These are phyloP conservation scores for Colletotrichum lini DNA, from an alignment of 2,329 filamentous ascomycete genomes.

Conservation along the genomic window DNA sequence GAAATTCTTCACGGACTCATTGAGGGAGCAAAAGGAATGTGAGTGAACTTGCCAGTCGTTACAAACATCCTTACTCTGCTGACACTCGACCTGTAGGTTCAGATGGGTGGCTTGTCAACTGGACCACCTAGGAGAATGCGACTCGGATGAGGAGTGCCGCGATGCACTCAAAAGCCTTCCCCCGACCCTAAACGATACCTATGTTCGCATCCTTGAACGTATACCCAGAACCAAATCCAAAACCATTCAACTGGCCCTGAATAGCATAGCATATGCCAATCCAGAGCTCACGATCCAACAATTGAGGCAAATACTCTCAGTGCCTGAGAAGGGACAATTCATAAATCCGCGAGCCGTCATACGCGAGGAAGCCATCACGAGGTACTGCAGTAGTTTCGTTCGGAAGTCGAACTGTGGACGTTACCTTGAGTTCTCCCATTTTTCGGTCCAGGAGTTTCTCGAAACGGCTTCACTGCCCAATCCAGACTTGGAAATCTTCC, in stretches of 20 bases:
- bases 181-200: neutral
- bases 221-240: rapidly evolving
- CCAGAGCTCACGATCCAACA: rapidly evolving
- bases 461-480: neutral
- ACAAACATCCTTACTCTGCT: neutral
- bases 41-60: neutral
- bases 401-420: neutral
- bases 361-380: neutral
- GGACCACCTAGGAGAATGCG: slow-evolving; percentile 9
- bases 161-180: neutral
- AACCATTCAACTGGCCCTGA: neutral
- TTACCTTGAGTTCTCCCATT: slow-evolving; percentile 11
- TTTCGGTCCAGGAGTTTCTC: slow-evolving; percentile 16
- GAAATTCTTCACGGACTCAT: neutral
- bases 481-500: neutral
- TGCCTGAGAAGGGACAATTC: neutral
- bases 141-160: slow-evolving; percentile 10
- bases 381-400: slow-evolving; percentile 3
- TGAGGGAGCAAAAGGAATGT: neutral
- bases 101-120: slow-evolving; percentile 32
- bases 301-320: neutral
- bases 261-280: neutral
- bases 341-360: neutral
- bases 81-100: neutral
- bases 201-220: neutral